These are phyloP conservation scores for Fonsecaea erecta DNA, from an alignment of 2,329 filamentous ascomycete species.

Conservation along the genomic window DNA sequence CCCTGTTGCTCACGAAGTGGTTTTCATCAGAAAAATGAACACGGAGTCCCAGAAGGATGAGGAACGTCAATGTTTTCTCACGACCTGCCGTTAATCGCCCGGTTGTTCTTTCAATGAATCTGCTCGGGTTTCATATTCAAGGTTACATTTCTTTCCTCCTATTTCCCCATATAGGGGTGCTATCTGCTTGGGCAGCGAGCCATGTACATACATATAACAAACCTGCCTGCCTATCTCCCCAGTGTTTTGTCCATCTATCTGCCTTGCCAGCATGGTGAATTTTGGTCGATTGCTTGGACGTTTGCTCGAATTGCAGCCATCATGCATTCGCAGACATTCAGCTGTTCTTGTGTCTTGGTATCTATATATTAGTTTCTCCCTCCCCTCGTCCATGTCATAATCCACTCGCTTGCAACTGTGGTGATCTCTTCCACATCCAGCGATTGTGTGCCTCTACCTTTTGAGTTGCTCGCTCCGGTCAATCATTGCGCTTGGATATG, in stretches of 20 bases:
- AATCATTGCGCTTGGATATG: not conserved
- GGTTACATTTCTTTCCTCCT: constrained; percentile 30
- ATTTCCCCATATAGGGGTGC: not conserved
- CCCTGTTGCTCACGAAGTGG: constrained; percentile 31
- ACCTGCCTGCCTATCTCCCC: not conserved
- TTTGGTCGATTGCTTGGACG: not conserved
- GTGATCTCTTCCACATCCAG: not conserved
- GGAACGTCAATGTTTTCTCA: not conserved
- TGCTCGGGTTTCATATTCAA: constrained; percentile 36
- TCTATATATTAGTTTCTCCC: not conserved
- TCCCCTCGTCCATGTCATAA: not conserved
- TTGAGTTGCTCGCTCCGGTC: not conserved
- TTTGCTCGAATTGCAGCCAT: not conserved
- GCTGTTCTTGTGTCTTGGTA: not conserved
- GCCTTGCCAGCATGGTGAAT: not conserved
- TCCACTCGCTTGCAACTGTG: not conserved
- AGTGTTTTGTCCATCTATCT: not conserved
- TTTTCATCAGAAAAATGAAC: constrained; percentile 16
- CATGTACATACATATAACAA: too few species aligned
- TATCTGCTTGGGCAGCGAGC: not conserved
- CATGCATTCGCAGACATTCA: not conserved
- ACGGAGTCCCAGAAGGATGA: constrained; percentile 31
- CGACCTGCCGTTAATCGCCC: constrained; percentile 38
- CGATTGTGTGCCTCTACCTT: not conserved
- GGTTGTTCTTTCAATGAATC: constrained; percentile 28